Percentiles rank a stretch among this genome's conserved stretches.
Conservation (phyloP, 176 grass and related monocot genomes). For the Pontederia crassipes region DNA sequence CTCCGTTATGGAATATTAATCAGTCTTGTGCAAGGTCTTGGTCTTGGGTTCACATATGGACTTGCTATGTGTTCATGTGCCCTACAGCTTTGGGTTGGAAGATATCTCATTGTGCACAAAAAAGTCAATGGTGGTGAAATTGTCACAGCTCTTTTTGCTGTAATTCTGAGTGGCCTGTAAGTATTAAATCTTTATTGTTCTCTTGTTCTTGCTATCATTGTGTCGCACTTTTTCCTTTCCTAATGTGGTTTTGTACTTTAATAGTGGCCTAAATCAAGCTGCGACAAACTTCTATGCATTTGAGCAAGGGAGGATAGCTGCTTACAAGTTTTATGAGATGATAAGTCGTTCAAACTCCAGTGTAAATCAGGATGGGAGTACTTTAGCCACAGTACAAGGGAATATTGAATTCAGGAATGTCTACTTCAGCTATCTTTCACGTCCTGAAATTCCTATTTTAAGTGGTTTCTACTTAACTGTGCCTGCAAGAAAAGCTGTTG, state of each 20-base stretch:
- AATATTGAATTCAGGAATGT: conserved; percentile 98
- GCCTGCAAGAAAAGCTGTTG: conserved; percentile 92
- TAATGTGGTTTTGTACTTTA: conserved; percentile 19
- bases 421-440: conserved; percentile 93
- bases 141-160: conserved; percentile 80
- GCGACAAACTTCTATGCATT: conserved; percentile 99
- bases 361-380: conserved; percentile 68
- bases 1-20: conserved; percentile 96
- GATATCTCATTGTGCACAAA: conserved; percentile 47
- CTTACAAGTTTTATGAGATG: conserved; percentile 97
- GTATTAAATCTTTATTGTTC: conserved; percentile 11
- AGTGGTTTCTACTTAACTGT: conserved; percentile 97
- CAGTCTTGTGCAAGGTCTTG: conserved; percentile 96
- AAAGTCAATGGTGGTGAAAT: conserved; percentile 92
- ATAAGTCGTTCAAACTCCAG: conserved; percentile 81
- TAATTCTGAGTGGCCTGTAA: conserved; percentile 97
- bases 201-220: conserved; percentile 4
- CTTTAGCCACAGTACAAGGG: conserved; percentile 65
- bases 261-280: conserved; percentile 92
- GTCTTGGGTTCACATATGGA: conserved; percentile 95
- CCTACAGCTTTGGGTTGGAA: conserved; percentile 92
- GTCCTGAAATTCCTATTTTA: conserved; percentile 95
- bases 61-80: conserved; percentile 95
- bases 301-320: conserved; percentile 91
- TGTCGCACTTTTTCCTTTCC: conserved; percentile 8